Evolutionary conservation across 768 basidiomycete genomes (phyloP).

Genomic region (Podaxis rugospora): DNA sequence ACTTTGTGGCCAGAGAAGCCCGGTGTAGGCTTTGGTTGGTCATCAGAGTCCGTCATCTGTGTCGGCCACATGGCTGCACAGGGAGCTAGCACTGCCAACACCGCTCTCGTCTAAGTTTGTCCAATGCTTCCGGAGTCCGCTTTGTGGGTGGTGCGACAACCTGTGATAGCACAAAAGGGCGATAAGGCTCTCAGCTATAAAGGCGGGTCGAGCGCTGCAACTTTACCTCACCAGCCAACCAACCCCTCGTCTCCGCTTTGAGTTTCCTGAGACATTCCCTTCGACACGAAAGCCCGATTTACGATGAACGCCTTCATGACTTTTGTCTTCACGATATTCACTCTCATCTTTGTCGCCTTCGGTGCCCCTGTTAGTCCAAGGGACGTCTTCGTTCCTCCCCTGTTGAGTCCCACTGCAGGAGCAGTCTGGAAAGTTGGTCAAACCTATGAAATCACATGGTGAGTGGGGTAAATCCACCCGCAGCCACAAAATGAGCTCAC

Average conservation of each 20-base stretch:
- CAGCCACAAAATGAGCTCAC: background rate
- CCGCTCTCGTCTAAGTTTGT: constrained; percentile 8
- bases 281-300: background rate
- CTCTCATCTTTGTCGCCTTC: constrained; percentile 21
- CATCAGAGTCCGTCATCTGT: constrained; percentile 6
- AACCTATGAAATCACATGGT: constrained; percentile 28
- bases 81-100: constrained; percentile 5
- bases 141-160: background rate
- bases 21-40: constrained; percentile 4
- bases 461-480: constrained; percentile 5
- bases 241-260: background rate
- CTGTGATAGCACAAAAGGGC: background rate
- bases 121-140: constrained; percentile 7
- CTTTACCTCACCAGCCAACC: constrained; percentile 9
- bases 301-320: constrained; percentile 14
- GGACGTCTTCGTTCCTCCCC: constrained; percentile 30
- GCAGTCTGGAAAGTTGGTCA: constrained; percentile 26
- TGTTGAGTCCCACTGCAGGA: constrained; percentile 20
- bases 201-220: background rate
- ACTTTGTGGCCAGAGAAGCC: constrained; percentile 9
- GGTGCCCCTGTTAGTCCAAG: constrained; percentile 22
- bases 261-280: background rate
- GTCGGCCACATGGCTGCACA: constrained; percentile 11
- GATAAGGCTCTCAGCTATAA: constrained; percentile 3
- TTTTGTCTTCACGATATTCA: constrained; percentile 20